Evolutionary conservation across 345 rosid genomes (phyloP).

Genomic region (Brassica nigra): DNA sequence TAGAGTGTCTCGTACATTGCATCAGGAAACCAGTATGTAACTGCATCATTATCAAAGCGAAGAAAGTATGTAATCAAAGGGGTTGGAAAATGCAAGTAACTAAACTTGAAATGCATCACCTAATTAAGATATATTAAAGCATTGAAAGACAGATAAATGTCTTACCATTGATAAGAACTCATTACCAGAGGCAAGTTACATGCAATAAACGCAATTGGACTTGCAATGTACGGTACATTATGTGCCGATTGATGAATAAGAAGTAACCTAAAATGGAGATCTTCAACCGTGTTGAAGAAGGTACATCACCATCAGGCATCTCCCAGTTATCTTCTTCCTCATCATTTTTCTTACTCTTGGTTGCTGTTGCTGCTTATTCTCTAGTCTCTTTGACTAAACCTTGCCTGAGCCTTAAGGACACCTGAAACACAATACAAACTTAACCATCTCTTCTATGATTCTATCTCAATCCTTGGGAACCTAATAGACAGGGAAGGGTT

Average conservation of each 20-base stretch:
- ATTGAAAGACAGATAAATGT: constrained; percentile 3
- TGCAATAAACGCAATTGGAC: constrained; percentile 25
- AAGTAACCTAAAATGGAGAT: background rate
- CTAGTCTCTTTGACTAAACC: constrained; percentile 42
- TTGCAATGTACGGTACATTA: background rate
- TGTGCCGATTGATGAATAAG: background rate
- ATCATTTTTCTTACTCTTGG: constrained; percentile 50
- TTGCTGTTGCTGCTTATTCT: constrained; percentile 48
- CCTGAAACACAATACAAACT: constrained; percentile 39
- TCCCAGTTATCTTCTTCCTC: constrained; percentile 90
- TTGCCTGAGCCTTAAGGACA: constrained; percentile 39
- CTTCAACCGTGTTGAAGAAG: constrained; percentile 34
- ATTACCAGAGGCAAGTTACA: background rate
- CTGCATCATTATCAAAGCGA: background rate
- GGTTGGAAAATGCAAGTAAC: background rate
- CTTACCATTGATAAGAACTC: too few relatives aligned
- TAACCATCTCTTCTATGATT: background rate
- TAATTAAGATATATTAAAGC: background rate
- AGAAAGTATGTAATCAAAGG: background rate
- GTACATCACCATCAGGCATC: constrained; percentile 52
- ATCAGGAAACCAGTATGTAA: background rate
- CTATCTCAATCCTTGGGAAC: background rate
- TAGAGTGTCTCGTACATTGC: background rate
- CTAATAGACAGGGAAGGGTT: background rate
- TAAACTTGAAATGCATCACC: background rate